Base-by-base conservation (phyloP, 2,329 filamentous ascomycete species). In the Tolypocladium ophioglossoides region DNA sequence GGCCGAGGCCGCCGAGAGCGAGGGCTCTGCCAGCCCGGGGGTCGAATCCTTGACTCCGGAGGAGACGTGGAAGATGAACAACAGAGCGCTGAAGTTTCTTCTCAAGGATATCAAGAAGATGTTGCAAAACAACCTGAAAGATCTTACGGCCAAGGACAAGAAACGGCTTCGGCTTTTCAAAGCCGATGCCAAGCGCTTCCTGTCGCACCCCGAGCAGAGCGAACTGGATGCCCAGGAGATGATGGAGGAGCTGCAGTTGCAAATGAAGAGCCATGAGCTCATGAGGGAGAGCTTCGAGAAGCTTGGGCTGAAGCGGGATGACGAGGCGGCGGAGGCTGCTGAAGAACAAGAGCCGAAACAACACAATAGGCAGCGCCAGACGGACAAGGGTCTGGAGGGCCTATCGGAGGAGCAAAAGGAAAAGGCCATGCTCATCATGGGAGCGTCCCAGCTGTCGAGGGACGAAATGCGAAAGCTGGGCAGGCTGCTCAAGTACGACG, bases 161-260 rank as follows among this genome's bases (percentile, higher is more conserved):
- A 83, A 86, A 65, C 79, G 85, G 53, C 77, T 95, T 53, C 86
- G 90, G 51, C 73, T 78, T n/a, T 88, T 95, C 72, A 75, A 86
- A 56, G 79, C 79, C 61, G 76, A 80, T 30, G 78, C 88, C 48
- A 82, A 82, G 63, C 77, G 78, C 48, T 79, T 86, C 47, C 75
- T 92, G 41, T 61, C 66, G 30, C 63, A 64, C 2, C 64, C 68
- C n/a, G 62, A 70, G 47, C 65, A 64, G 47, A 64, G 61, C 49
- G 59, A 66, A 44, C 44, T 68, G 30, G 61, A 62, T 34, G 57
- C 61, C 18, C 55, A 61, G 32, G 64, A 70, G 20, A 58, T 72
- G 22, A 59, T 72, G 32, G 44, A 61, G 4, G 64, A 68, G 53
- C 63, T 72, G 12, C 61, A 69, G 52, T 24, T 59, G 39, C 66